phyloP scores from a whole-genome alignment of 306 rosid genomes.

The Vicia sativa region DNA sequence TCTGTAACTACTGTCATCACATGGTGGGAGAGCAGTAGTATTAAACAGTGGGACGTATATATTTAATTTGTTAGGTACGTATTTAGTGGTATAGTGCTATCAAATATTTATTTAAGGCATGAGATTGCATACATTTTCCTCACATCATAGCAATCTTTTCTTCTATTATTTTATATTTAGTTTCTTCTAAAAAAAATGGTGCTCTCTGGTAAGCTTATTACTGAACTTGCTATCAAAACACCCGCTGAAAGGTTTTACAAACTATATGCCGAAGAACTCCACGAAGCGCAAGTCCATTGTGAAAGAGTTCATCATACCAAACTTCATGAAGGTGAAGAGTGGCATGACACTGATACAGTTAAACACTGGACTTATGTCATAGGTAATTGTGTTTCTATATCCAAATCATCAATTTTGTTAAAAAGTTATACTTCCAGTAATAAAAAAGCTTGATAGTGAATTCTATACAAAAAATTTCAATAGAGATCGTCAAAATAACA shows the following conservation, averaged over 20 bases:
- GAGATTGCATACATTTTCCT: background rate
- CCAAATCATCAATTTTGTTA: background rate
- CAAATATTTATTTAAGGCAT: too few species aligned
- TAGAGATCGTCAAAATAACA: too few species aligned
- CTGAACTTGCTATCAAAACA: background rate
- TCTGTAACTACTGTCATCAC: too few species aligned
- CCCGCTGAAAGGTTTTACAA: constrained; percentile 36
- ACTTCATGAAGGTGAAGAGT: constrained; percentile 35
- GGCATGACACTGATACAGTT: constrained; percentile 29
- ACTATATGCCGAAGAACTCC: constrained; percentile 8
- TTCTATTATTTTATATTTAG: background rate
- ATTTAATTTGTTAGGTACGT: too few species aligned
- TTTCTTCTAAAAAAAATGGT: background rate
- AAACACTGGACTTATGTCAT: constrained; percentile 37
- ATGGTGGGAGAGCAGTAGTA: too few species aligned
- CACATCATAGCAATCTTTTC: background rate
- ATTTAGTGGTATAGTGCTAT: too few species aligned
- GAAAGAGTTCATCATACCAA: too few species aligned
- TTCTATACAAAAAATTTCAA: too few species aligned
- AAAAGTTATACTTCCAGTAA: too few species aligned
- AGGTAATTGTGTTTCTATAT: constrained; percentile 17
- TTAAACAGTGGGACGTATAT: too few species aligned
- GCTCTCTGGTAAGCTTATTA: constrained; percentile 30
- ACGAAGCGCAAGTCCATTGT: constrained; percentile 49
- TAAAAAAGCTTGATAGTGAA: too few species aligned